A percentile compares a stretch with the other conserved stretches of the same genome.
Conservation (phyloP, 768 basidiomycete species). For the Collybia sp. region DNA sequence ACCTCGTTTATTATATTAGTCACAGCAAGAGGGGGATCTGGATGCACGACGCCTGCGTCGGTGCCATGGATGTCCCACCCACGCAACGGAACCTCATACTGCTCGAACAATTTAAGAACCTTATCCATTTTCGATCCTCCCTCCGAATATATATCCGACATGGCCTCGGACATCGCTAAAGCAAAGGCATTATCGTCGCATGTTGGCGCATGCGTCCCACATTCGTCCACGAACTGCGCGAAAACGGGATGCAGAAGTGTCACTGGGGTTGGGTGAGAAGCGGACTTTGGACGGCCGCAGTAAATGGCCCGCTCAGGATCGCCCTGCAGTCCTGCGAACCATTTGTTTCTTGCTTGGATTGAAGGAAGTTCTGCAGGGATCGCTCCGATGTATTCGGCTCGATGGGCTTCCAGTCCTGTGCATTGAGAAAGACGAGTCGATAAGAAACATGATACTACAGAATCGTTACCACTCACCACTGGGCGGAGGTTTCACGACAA, state of each 20-base stretch:
- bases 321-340: not conserved
- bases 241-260: conserved; percentile 2
- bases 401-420: not conserved
- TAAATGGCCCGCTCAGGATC: not conserved
- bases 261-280: conserved; percentile 1
- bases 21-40: conserved; percentile 8
- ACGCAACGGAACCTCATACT: not conserved
- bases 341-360: not conserved
- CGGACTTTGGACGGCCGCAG: not conserved
- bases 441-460: not conserved
- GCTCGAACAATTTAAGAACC: not conserved
- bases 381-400: not conserved
- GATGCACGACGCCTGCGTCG: conserved; percentile 5
- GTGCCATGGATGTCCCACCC: conserved; percentile 5
- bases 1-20: conserved; percentile 16
- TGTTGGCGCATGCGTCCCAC: conserved; percentile 13
- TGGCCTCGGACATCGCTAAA: conserved; percentile 8
- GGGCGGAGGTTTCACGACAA: not conserved
- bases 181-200: conserved; percentile 15
- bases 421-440: not conserved
- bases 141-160: conserved; percentile 15
- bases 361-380: not conserved
- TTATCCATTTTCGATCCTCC: conserved; percentile 6
- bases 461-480: not conserved
- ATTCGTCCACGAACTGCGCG: conserved; percentile 11